These are phyloP conservation scores for Coemansia umbellata DNA, from an alignment of 192 early-diverging fungal genomes.

Conservation along the genomic window DNA sequence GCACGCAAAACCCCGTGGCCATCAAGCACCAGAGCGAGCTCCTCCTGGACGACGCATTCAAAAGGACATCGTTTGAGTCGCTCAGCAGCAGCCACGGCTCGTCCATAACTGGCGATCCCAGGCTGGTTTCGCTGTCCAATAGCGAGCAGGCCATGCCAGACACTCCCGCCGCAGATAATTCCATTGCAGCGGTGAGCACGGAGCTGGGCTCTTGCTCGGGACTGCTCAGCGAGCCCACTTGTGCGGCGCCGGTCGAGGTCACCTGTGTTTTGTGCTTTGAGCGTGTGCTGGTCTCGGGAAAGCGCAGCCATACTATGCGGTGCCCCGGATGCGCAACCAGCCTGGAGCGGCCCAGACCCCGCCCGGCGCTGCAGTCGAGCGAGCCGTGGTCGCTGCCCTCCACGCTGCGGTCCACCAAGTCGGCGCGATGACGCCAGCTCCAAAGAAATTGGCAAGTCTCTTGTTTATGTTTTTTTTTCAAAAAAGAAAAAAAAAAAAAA, in stretches of 20 bases:
- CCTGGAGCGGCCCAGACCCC: background rate
- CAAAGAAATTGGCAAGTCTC: too few species aligned
- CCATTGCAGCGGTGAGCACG: too few species aligned
- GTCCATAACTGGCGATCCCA: background rate
- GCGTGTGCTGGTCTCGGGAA: conserved; percentile 11
- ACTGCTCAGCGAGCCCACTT: too few species aligned
- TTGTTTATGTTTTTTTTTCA: too few species aligned
- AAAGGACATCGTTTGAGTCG: conserved; percentile 3
- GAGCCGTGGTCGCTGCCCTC: conserved; percentile 3
- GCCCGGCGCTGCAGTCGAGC: background rate
- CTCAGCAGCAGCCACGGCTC: background rate
- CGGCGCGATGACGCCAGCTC: too few species aligned
- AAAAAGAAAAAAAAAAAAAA: background rate
- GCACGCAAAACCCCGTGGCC: background rate
- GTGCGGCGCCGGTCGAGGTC: background rate
- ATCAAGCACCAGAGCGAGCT: background rate
- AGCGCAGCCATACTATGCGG: conserved; percentile 12
- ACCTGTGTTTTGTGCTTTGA: conserved; percentile 44
- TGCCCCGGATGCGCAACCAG: conserved; percentile 24
- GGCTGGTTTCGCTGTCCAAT: background rate
- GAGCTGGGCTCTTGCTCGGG: too few species aligned
- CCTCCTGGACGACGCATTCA: background rate
- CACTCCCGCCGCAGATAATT: too few species aligned
- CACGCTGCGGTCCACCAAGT: background rate
- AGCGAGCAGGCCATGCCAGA: too few species aligned